phyloP scores from a whole-genome alignment of 2,329 filamentous ascomycete species.

The Pseudopithomyces chartarum region DNA sequence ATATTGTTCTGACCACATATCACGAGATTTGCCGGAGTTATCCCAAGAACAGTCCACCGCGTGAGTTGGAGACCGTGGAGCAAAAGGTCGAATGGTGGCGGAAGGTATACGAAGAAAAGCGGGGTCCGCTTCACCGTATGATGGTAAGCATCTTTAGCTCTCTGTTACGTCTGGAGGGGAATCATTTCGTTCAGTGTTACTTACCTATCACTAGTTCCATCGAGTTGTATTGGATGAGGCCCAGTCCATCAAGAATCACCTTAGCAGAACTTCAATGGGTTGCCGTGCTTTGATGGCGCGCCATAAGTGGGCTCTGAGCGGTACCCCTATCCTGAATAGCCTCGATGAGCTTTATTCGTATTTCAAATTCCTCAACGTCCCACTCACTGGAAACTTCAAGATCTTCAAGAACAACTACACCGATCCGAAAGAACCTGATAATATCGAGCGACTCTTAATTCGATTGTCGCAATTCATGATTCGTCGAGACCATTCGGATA shows the following conservation, averaged over 20 bases:
- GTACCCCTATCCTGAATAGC: constrained; percentile 48
- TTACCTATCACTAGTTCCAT: constrained; percentile 32
- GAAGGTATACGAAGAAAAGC: constrained; percentile 29
- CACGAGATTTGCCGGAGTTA: constrained; percentile 48
- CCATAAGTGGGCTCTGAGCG: constrained; percentile 51
- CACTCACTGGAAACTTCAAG: constrained; percentile 46
- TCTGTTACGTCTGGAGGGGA: not conserved
- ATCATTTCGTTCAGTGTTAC: no score
- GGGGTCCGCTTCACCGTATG: constrained; percentile 41
- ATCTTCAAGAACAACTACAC: constrained; percentile 54
- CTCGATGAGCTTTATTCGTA: constrained; percentile 43
- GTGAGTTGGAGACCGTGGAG: constrained; percentile 41
- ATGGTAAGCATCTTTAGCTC: constrained; percentile 16
- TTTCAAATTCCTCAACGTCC: constrained; percentile 52
- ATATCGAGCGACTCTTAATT: constrained; percentile 40
- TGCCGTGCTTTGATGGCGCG: constrained; percentile 48
- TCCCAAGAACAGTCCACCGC: constrained; percentile 47
- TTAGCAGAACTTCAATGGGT: constrained; percentile 49
- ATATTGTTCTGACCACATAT: constrained; percentile 51
- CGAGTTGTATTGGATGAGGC: constrained; percentile 64
- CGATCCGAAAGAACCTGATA: constrained; percentile 33
- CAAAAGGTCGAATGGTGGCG: constrained; percentile 49
- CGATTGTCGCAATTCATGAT: constrained; percentile 57
- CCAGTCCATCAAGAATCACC: constrained; percentile 60
- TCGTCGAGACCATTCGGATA: constrained; percentile 59